A percentile compares a stretch with the other conserved stretches of the same genome.
phyloP scores from a whole-genome alignment of 2,329 filamentous ascomycete species.

The Acarospora socialis region DNA sequence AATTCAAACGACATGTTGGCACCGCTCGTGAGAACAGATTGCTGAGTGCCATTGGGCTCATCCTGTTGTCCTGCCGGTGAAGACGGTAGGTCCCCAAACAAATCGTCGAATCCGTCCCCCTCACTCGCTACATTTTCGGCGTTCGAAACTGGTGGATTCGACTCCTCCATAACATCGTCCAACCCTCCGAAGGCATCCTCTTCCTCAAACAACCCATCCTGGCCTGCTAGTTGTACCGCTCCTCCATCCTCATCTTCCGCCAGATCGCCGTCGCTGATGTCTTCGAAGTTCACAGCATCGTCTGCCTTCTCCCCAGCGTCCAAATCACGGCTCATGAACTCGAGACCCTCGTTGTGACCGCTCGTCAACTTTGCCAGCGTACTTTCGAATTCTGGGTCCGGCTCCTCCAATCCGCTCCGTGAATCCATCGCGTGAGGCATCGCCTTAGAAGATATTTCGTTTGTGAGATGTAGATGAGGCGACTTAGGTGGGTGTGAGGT shows the following conservation, averaged over 20 bases:
- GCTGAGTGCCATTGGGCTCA: too few relatives aligned
- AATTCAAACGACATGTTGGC: slow-evolving; percentile 4
- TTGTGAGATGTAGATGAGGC: too few relatives aligned
- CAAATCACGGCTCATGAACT: slow-evolving; percentile 21
- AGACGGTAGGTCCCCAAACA: slow-evolving; percentile 28
- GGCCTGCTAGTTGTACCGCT: slow-evolving; percentile 19
- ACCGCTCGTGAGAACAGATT: too few relatives aligned
- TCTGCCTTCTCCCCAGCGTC: slow-evolving; percentile 64
- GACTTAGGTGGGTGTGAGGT: too few relatives aligned
- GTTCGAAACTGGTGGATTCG: slow-evolving; percentile 10
- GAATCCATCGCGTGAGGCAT: too few relatives aligned
- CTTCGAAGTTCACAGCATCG: slow-evolving; percentile 79
- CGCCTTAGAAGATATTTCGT: too few relatives aligned
- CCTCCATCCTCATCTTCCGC: slow-evolving; percentile 50
- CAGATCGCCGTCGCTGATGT: slow-evolving; percentile 83
- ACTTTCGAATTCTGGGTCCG: too few relatives aligned
- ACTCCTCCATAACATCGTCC: slow-evolving; percentile 15
- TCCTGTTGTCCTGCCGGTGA: slow-evolving; percentile 22
- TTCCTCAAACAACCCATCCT: slow-evolving; percentile 4
- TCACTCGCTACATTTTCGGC: slow-evolving; percentile 4
- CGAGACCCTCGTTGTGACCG: slow-evolving; percentile 15
- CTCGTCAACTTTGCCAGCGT: slow-evolving; percentile 2
- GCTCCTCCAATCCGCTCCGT: too few relatives aligned
- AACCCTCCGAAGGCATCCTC: slow-evolving; percentile 5
- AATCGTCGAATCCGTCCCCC: slow-evolving; percentile 31